Conservation (phyloP, 2,329 filamentous ascomycete genomes). For the Endothia cerciana region DNA sequence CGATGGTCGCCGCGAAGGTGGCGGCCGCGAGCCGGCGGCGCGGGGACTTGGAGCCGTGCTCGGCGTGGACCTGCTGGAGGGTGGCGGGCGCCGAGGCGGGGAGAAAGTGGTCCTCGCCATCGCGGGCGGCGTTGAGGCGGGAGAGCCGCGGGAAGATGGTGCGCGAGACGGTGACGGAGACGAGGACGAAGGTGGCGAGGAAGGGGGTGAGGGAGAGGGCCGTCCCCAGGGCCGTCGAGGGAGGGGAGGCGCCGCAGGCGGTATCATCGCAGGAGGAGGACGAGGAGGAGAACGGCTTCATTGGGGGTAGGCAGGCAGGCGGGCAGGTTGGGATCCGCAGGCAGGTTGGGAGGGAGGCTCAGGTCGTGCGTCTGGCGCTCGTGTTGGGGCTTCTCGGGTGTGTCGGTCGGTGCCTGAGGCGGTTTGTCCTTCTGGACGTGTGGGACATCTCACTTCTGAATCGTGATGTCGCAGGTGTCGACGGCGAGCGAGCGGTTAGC, state of each 20-base stretch:
- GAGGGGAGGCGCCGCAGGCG: constrained; percentile 54
- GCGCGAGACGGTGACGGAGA: constrained; percentile 65
- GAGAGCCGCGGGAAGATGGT: constrained; percentile 77
- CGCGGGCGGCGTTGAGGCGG: constrained; percentile 50
- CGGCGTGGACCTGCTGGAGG: constrained; percentile 62
- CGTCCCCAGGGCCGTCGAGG: constrained; percentile 48
- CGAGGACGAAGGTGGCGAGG: constrained; percentile 67
- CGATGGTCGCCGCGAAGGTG: constrained; percentile 78
- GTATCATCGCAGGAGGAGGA: constrained; percentile 56
- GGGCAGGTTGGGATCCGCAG: background rate
- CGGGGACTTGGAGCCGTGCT: constrained; percentile 57
- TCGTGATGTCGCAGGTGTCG: background rate
- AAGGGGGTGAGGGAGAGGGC: constrained; percentile 71
- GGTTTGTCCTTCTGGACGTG: background rate
- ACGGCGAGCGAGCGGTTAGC: background rate
- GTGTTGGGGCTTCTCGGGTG: background rate
- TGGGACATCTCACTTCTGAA: background rate
- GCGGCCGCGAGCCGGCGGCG: constrained; percentile 58
- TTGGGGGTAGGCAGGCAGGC: background rate
- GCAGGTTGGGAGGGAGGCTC: too few relatives aligned
- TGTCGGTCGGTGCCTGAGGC: background rate
- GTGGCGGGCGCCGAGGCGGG: constrained; percentile 64
- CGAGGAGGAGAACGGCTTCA: constrained; percentile 26
- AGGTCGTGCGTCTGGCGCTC: background rate
- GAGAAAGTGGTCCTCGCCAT: constrained; percentile 65